Base-by-base conservation (phyloP, 2,329 filamentous ascomycete genomes). In the Microcyclospora tardicrescens region DNA sequence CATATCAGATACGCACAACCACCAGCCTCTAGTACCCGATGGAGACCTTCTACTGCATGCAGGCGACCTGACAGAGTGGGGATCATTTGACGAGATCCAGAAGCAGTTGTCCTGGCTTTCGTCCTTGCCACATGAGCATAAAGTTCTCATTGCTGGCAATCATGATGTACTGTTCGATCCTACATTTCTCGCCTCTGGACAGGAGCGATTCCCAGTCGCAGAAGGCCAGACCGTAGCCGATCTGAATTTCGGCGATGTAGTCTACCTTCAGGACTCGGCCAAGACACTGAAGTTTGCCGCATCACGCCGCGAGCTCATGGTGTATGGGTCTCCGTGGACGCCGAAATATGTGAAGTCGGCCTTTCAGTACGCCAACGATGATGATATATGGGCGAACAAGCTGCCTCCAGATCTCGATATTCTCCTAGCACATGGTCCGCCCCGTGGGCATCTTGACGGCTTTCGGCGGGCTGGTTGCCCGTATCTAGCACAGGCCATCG, bases 281-380 rank as follows among this genome's bases (percentile, higher is more conserved):
- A 43, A 41, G 3, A 55, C 47, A 1, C 27, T 63, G n/a, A 66
- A 70, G 6, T 78, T 86, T 45, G 37, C 49, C 62, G 68, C 38
- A 49, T 67, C 67, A 5, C 69, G 80, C 36, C 66, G 63, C 14
- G 34, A 30, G 10, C 60, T 89, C 40, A 77, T 70, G 35, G 65
- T 94, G 42, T 93, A 84, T 61, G 86, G 87, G 6, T 78, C 78
- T 0, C 82, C 84, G 2, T 54, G 80, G 81, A 19, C 75, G 74
- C 38, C 61, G 63, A 16, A 71, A 77, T 29, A 79, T 81, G 64
- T 84, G 70, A 36, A 41, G 16, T 66, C 58, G 58, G 59, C 62
- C 0, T 69, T 68, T 39, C 63, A 68, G 43, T 66, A 68, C 41
- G 46, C 52, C 2, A 42, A 37, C 2, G 30, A 43, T 12, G 33